phyloP scores from a whole-genome alignment of 208 protist genomes.

The Trypanosoma melophagium region DNA sequence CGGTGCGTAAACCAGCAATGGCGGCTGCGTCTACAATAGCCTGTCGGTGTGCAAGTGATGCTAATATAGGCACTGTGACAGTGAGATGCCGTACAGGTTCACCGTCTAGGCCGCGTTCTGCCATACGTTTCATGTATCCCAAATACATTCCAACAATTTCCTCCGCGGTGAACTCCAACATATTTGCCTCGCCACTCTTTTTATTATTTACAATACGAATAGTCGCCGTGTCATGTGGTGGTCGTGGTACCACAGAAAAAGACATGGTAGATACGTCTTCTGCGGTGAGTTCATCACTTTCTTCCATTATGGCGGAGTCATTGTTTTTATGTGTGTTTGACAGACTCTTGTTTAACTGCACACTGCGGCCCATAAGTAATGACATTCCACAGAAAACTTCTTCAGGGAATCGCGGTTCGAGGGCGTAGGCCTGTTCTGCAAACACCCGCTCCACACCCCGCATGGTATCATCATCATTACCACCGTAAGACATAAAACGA shows the following conservation, averaged over 20 bases:
- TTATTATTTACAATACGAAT: constrained; percentile 17
- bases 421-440: constrained; percentile 74
- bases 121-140: constrained; percentile 58
- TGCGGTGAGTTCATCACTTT: not conserved
- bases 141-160: constrained; percentile 90
- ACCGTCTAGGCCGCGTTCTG: constrained; percentile 41
- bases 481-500: constrained; percentile 41
- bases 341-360: too few relatives aligned
- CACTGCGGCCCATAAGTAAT: constrained; percentile 40
- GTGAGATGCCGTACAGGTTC: constrained; percentile 56
- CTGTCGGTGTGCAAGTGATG: constrained; percentile 74
- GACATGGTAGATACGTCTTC: constrained; percentile 7
- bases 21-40: constrained; percentile 87
- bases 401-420: constrained; percentile 75
- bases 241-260: constrained; percentile 18
- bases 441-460: constrained; percentile 80
- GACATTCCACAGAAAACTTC: constrained; percentile 64
- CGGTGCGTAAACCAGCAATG: constrained; percentile 73
- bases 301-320: too few relatives aligned
- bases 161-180: constrained; percentile 59
- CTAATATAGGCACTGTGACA: constrained; percentile 72
- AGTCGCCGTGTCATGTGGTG: constrained; percentile 14
- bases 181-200: constrained; percentile 12
- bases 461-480: constrained; percentile 10
- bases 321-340: not conserved